Conservation (phyloP, 2,329 filamentous ascomycete species). For the Fusarium solani-melongenae region DNA sequence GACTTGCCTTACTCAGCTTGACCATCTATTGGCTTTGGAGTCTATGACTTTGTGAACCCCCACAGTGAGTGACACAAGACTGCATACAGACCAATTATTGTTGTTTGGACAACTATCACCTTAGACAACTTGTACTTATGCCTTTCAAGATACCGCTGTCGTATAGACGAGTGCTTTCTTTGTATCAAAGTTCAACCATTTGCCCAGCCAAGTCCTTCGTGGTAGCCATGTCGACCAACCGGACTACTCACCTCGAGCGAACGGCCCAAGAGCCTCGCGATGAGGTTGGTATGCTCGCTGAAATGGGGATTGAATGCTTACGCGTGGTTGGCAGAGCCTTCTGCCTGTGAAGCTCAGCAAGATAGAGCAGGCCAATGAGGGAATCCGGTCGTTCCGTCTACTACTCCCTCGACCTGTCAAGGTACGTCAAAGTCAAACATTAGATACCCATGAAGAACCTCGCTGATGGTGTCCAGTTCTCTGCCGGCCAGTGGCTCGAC, state of each 20-base stretch:
- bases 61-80: constrained; percentile 13
- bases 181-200: neutral
- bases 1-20: constrained; percentile 27
- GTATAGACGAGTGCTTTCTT: neutral
- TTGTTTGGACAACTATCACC: neutral
- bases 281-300: constrained; percentile 50
- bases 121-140: neutral
- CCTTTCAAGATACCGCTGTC: neutral
- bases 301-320: neutral
- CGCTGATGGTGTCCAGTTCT: constrained; percentile 63
- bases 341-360: constrained; percentile 70
- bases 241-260: constrained; percentile 38
- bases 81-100: neutral
- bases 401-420: constrained; percentile 62
- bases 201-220: neutral
- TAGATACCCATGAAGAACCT: neutral
- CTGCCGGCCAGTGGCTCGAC: constrained; percentile 90
- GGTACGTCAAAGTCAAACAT: constrained; percentile 50
- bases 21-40: neutral
- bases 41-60: constrained; percentile 10
- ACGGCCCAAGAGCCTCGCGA: constrained; percentile 78
- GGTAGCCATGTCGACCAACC: constrained; percentile 29
- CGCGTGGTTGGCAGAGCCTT: constrained; percentile 54
- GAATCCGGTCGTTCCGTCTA: constrained; percentile 76
- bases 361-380: constrained; percentile 73